A percentile compares a stretch with the other conserved stretches of the same genome.
phyloP scores from a whole-genome alignment of 2,329 filamentous ascomycete genomes.

The Thielaviopsis punctulata region DNA sequence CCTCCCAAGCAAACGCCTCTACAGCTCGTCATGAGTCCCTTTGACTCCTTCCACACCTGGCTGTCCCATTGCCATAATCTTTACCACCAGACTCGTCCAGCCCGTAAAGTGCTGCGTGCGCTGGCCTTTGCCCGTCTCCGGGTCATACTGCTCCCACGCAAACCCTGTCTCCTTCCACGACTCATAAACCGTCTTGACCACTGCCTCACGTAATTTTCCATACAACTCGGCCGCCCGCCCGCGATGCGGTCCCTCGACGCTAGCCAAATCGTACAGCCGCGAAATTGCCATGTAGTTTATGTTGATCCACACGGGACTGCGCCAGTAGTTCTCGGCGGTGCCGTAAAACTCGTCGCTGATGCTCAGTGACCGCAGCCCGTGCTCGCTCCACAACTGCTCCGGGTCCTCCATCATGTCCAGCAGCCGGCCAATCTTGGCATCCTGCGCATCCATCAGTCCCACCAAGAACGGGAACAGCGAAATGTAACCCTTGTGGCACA shows the following conservation, averaged over 20 bases:
- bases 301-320: constrained; percentile 86
- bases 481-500: constrained; percentile 95
- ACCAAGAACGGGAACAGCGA: constrained; percentile 84
- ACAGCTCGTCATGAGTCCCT: constrained; percentile 30
- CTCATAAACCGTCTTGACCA: constrained; percentile 76
- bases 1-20: too few relatives aligned
- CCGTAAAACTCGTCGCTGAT: constrained; percentile 69
- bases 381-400: constrained; percentile 74
- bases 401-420: constrained; percentile 66
- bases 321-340: constrained; percentile 93
- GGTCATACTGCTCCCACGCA: constrained; percentile 97
- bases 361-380: constrained; percentile 81
- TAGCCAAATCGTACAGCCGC: constrained; percentile 16
- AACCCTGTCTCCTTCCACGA: constrained; percentile 86
- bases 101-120: constrained; percentile 95
- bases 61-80: constrained; percentile 76
- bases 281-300: constrained; percentile 67
- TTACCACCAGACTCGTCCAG: constrained; percentile 96
- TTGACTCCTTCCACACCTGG: constrained; percentile 31
- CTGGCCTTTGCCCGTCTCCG: constrained; percentile 83
- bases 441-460: constrained; percentile 58
- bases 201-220: constrained; percentile 57
- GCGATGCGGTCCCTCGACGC: constrained; percentile 48
- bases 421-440: constrained; percentile 54
- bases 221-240: constrained; percentile 57